Evolutionary conservation across 2,329 filamentous ascomycete genomes (phyloP).

Genomic region (Colletotrichum costaricense): DNA sequence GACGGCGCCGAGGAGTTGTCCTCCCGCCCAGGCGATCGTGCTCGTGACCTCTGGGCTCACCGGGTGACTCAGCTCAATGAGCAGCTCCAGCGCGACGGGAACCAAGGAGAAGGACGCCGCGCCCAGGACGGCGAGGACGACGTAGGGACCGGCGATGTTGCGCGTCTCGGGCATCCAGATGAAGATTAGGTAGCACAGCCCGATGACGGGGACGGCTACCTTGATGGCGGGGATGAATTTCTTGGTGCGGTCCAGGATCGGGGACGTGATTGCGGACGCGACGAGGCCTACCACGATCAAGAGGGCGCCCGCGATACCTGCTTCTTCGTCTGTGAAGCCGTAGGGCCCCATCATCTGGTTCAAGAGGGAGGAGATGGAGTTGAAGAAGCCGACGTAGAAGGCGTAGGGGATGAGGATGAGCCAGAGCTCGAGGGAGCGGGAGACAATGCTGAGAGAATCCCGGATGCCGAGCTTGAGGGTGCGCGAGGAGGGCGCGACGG

Average conservation of each 20-base stretch:
- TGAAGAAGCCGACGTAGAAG: constrained; percentile 93
- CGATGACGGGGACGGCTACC: constrained; percentile 79
- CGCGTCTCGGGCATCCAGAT: constrained; percentile 76
- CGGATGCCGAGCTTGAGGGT: constrained; percentile 65
- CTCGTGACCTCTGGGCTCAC: constrained; percentile 87
- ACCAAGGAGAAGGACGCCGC: constrained; percentile 84
- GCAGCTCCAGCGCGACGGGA: constrained; percentile 86
- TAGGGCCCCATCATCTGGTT: constrained; percentile 93
- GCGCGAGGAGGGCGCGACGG: constrained; percentile 75
- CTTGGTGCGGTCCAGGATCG: constrained; percentile 88
- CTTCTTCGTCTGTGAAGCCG: constrained; percentile 83
- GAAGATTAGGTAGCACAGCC: constrained; percentile 78
- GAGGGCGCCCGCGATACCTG: constrained; percentile 89
- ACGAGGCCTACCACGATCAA: constrained; percentile 91
- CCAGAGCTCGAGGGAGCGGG: constrained; percentile 77
- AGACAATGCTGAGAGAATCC: constrained; percentile 64
- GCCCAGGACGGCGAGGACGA: constrained; percentile 80
- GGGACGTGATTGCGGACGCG: constrained; percentile 78
- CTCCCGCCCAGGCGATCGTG: constrained; percentile 86
- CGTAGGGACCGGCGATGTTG: constrained; percentile 74
- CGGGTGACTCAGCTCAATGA: constrained; percentile 89
- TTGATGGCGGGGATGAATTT: constrained; percentile 80
- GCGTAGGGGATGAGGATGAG: constrained; percentile 84
- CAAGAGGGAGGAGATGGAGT: constrained; percentile 86
- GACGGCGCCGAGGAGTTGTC: constrained; percentile 85